Evolutionary conservation across 441 rosid species (phyloP), one percentile per base, ranked within the genome.

Genomic region (Dalechampia spathulata): DNA sequence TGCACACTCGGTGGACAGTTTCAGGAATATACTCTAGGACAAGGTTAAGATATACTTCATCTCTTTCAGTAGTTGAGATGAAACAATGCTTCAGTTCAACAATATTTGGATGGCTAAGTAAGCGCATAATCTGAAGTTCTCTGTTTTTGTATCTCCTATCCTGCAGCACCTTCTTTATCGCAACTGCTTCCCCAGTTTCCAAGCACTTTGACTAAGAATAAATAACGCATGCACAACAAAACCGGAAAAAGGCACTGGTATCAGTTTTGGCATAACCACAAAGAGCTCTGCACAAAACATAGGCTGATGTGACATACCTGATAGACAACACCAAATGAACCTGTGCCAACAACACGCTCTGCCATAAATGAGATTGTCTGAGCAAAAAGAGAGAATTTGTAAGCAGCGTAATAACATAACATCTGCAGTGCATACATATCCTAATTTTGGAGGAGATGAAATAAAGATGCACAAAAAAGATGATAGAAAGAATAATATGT

Each of bases 71-170:
- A 5, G 91, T 78, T 17, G 93, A 87, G 64, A 77, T 80, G 78
- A 87, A 87, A 61, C 83, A 89, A 53, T 86, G 90, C 67, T 83
- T 89, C 55, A 86, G 79, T 38, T 68, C 79, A 57, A 89, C 85
- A 21, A 79, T 86, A 68, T 89, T 89, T 38, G 83, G 95, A 73
- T 86, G 97, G 63, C 78, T 39, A 36, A 89, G 90, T 51, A 78
- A 39, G 37, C 83, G 77, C 85, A 84, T 84, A 21, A 81, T 75
- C 75, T 86, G 88, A 63, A 89, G 90, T 72, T 89, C 95, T 55
- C 97, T 83, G 60, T 90, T 90, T 68, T 86, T 90, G 85, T 86
- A 90, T 78, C 95, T 90, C 72, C 81, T 90, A 70, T 90, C 97
- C 67, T 90, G 96, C 64, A 83, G 65, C 57, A 86, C 97, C 78